Conservation (phyloP, 2,329 filamentous ascomycete species). For the Thyridium curvatum region DNA sequence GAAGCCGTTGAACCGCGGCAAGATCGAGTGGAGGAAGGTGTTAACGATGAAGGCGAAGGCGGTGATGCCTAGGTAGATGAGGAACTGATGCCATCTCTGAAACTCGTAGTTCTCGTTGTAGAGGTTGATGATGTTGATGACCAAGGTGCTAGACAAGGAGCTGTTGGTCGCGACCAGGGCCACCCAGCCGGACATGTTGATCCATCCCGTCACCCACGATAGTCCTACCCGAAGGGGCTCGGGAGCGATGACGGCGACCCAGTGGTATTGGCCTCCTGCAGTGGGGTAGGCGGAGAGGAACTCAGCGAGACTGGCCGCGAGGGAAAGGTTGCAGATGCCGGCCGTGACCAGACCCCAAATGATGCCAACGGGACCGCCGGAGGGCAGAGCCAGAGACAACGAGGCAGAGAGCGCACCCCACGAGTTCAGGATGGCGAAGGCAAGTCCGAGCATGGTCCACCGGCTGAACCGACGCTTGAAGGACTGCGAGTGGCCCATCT, state of each 20-base stretch:
- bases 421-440: conserved; percentile 43
- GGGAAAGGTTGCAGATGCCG: conserved; percentile 62
- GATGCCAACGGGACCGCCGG: conserved; percentile 61
- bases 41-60: conserved; percentile 58
- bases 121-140: conserved; percentile 58
- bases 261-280: conserved; percentile 62
- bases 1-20: conserved; percentile 61
- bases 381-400: conserved; percentile 50
- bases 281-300: conserved; percentile 60
- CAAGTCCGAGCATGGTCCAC: conserved; percentile 35
- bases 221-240: too few species aligned
- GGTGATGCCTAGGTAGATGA: conserved; percentile 64
- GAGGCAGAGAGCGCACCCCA: conserved; percentile 44
- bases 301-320: conserved; percentile 64
- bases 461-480: too few species aligned
- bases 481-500: too few species aligned
- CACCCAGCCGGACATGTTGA: conserved; percentile 67
- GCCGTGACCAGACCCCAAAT: conserved; percentile 64
- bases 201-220: conserved; percentile 64
- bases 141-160: conserved; percentile 59
- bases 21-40: conserved; percentile 52
- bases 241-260: conserved; percentile 53
- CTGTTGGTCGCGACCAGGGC: conserved; percentile 62
- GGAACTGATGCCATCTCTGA: conserved; percentile 64
- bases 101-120: conserved; percentile 50